phyloP scores from a whole-genome alignment of 148 eudicot species.

The Camellia sinensis region DNA sequence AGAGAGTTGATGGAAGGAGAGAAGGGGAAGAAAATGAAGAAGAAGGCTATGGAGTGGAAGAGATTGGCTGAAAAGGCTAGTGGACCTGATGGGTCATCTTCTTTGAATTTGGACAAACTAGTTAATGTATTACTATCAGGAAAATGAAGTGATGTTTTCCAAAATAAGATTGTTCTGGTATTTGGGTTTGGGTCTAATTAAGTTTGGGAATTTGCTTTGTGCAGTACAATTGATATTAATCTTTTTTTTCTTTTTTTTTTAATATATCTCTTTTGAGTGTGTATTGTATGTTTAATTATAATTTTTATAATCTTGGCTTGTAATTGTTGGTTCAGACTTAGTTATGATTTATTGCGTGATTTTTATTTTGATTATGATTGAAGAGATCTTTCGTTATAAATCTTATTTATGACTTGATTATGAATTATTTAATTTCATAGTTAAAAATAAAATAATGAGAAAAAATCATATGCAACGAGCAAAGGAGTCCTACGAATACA shows the following conservation, averaged over 20 bases:
- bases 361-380: too few species aligned
- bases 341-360: not conserved
- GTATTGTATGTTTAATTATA: too few species aligned
- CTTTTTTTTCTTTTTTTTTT: too few species aligned
- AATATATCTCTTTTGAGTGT: too few species aligned
- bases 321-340: too few species aligned
- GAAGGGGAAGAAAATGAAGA: slow-evolving; percentile 15
- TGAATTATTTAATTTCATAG: not conserved
- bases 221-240: too few species aligned
- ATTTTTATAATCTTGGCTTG: too few species aligned
- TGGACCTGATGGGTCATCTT: slow-evolving; percentile 10
- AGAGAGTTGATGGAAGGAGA: slow-evolving; percentile 16
- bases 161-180: too few species aligned
- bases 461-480: not conserved
- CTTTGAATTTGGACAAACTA: slow-evolving; percentile 14
- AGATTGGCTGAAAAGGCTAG: slow-evolving; percentile 9
- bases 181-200: too few species aligned
- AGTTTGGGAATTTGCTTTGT: too few species aligned
- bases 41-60: slow-evolving; percentile 16
- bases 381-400: too few species aligned
- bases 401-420: not conserved
- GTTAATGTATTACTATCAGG: slow-evolving; percentile 9
- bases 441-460: not conserved
- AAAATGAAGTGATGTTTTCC: not conserved
- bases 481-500: not conserved